phyloP scores from a whole-genome alignment of 2,329 filamentous ascomycete genomes.

The Neonectria hederae region DNA sequence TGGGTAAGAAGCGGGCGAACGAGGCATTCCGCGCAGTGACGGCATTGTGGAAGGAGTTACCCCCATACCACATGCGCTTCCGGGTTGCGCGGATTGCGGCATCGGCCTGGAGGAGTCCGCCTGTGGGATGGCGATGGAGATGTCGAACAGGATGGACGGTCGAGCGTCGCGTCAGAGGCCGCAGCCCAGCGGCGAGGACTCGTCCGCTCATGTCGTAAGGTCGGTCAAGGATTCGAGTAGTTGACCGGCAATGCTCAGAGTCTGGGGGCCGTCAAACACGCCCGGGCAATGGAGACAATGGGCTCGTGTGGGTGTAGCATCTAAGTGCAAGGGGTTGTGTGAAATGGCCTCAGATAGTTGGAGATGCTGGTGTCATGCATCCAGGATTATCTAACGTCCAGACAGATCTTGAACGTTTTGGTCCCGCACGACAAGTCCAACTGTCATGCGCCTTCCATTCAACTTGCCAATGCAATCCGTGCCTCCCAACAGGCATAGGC shows the following conservation, averaged over 20 bases:
- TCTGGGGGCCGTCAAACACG: constrained; percentile 39
- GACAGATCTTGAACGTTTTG: constrained; percentile 14
- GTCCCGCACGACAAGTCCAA: constrained; percentile 24
- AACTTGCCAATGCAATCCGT: constrained; percentile 27
- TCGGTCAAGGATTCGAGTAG: constrained; percentile 26
- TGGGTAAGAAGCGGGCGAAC: constrained; percentile 77
- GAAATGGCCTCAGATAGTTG: constrained; percentile 29
- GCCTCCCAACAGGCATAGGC: constrained; percentile 19
- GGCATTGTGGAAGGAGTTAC: constrained; percentile 86
- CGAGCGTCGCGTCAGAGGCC: constrained; percentile 71
- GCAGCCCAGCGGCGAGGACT: constrained; percentile 73
- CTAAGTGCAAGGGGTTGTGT: constrained; percentile 25
- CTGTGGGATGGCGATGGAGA: constrained; percentile 72
- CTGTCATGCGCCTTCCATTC: constrained; percentile 31
- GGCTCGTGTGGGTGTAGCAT: constrained; percentile 33
- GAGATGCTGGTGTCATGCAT: constrained; percentile 35
- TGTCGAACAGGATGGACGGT: constrained; percentile 66
- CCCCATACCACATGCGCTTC: constrained; percentile 78
- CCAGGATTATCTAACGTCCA: constrained; percentile 24
- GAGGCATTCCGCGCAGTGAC: constrained; percentile 71
- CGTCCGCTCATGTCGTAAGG: constrained; percentile 48
- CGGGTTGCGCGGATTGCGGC: constrained; percentile 68
- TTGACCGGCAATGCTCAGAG: constrained; percentile 29
- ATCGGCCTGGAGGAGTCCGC: constrained; percentile 75
- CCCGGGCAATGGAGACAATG: constrained; percentile 33